phyloP scores from a whole-genome alignment of 2,329 filamentous ascomycete species.

The Teratosphaeria destructans region DNA sequence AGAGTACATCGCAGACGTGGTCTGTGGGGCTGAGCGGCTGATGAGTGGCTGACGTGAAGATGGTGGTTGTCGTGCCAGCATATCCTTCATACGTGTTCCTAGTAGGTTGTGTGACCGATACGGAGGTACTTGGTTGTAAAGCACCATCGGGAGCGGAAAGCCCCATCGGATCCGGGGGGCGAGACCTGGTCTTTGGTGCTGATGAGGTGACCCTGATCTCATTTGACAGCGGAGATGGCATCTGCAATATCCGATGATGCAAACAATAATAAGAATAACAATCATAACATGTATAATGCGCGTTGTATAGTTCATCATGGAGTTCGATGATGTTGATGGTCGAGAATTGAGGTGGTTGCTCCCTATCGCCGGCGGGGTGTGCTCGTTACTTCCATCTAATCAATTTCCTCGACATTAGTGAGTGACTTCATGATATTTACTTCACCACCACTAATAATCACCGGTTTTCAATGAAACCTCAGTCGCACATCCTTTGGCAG shows the following conservation, averaged over 20 bases:
- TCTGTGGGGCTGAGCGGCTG: too few relatives aligned
- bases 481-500: constrained; percentile 41
- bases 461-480: background rate
- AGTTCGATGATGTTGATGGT: too few relatives aligned
- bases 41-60: too few relatives aligned
- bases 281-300: too few relatives aligned
- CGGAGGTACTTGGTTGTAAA: too few relatives aligned
- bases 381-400: background rate
- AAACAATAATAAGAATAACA: too few relatives aligned
- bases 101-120: background rate
- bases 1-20: background rate
- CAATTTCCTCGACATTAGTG: background rate
- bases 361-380: background rate
- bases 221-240: background rate
- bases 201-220: background rate
- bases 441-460: background rate
- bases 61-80: background rate
- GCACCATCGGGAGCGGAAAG: too few relatives aligned
- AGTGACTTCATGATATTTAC: background rate
- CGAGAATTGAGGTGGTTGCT: background rate
- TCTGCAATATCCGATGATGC: background rate
- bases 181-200: background rate
- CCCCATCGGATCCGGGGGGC: too few relatives aligned
- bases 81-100: background rate
- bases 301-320: too few relatives aligned